A percentile compares a stretch with the other conserved stretches of the same genome.
Evolutionary conservation across 768 basidiomycete genomes (phyloP).

Genomic region (Favolaschia claudopus): DNA sequence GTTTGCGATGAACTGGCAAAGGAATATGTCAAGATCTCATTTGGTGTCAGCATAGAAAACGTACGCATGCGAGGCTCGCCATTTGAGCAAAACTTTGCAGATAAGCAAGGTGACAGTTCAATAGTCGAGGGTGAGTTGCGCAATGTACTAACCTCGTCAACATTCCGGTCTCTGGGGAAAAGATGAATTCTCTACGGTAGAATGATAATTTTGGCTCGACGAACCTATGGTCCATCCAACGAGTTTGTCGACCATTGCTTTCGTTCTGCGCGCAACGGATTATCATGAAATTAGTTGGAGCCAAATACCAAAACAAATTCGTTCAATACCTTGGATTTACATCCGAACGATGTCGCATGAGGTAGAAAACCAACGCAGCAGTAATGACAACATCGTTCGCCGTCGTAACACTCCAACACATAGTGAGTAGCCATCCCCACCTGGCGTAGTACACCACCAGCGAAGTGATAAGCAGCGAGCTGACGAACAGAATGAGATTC

Average conservation of each 20-base stretch:
- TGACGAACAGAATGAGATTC: neutral
- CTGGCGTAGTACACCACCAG: neutral
- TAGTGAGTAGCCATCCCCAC: neutral
- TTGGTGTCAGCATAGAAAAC: neutral
- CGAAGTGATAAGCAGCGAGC: neutral
- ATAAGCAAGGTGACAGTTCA: neutral
- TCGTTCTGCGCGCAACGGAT: neutral
- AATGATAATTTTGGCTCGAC: neutral
- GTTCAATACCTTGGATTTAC: neutral
- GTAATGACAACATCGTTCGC: neutral
- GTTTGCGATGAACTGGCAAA: neutral
- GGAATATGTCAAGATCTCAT: neutral
- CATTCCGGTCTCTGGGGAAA: constrained; percentile 3
- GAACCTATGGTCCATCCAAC: neutral
- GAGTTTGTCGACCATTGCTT: neutral
- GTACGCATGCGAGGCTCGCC: neutral
- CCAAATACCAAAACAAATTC: neutral
- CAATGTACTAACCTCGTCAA: constrained; percentile 3
- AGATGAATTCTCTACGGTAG: neutral
- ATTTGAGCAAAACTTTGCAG: neutral
- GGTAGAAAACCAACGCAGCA: neutral
- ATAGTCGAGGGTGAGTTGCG: neutral
- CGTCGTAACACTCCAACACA: neutral
- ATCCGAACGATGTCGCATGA: neutral
- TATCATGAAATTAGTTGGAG: neutral